Base-by-base conservation (phyloP, 202 grass and related monocot species). In the Schoenoplectus tabernaemontani region DNA sequence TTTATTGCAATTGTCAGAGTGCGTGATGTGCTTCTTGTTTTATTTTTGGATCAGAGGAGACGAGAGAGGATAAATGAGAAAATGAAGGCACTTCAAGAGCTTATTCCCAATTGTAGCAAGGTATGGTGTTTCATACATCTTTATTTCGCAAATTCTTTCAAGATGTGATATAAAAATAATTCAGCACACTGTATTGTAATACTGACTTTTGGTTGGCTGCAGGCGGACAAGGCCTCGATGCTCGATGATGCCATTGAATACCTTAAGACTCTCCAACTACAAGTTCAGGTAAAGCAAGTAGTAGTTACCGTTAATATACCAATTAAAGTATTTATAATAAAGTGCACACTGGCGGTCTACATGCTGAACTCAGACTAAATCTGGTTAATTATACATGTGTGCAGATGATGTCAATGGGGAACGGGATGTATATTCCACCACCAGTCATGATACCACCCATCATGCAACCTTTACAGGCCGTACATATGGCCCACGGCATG, bases 191-290 rank as follows among this genome's bases (percentile, higher is more conserved):
- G 4, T 15, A 48, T 44, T 64, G 24, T 74, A 54, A 74, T 74
- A 34, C 48, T 39, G 19, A 56, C 5, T 63, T 42, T 80, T 64
- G 19, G 41, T 83, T 80, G 58, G 1, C 32, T 68, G n/a, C 63
- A 96, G 93, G 82, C 90, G 19, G 93, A 96, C 83, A 96, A 96
- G 79, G 90, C 93, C 42, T 96, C 93, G 42, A 96, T 96, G 90
- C 93, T 96, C 46, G 93, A 96, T 28, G 93, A 96, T 1, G 93
- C 90, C 72, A 96, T 96, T 48, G 93, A 96, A 69, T 96, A 96
- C 83, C 87, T 96, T 0, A 96, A 96, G 62, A 88, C 86, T 1
- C 90, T 96, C 10, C 93, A 96, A 67, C 82, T 90, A 2, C 93
- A 96, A 83, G 82, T 92, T 13, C 93, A 96, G 88, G 73, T 82